These are phyloP conservation scores for Debaryomyces prosopidis DNA, from an alignment of 805 yeast species.

Conservation along the genomic window DNA sequence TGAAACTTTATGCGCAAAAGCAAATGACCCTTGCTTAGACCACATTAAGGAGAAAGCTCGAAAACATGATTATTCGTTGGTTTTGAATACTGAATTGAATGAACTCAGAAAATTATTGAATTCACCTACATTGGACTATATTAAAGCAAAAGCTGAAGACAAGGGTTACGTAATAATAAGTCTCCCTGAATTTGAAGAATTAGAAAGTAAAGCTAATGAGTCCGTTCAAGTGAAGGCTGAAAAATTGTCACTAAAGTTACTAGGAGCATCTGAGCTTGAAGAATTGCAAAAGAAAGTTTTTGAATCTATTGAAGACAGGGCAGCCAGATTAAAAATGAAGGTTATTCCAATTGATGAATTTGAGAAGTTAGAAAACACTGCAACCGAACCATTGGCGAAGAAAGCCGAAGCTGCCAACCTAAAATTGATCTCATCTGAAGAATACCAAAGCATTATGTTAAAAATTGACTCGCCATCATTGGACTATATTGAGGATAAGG, in stretches of 20 bases:
- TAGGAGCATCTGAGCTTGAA: conserved; percentile 11
- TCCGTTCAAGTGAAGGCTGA: conserved; percentile 6
- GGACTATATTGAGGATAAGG: conserved; percentile 23
- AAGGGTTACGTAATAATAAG: not conserved
- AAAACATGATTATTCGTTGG: conserved; percentile 13
- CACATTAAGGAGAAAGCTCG: conserved; percentile 20
- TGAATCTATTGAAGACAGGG: conserved; percentile 8
- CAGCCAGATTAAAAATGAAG: not conserved
- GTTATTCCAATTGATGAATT: conserved; percentile 10
- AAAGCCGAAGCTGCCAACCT: conserved; percentile 7
- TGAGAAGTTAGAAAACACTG: conserved; percentile 9
- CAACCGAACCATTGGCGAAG: conserved; percentile 10
- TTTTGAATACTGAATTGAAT: conserved; percentile 14
- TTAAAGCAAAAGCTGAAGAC: conserved; percentile 18
- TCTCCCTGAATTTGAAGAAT: not conserved
- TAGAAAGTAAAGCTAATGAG: conserved; percentile 6
- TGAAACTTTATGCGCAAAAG: conserved; percentile 1
- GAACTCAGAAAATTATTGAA: conserved; percentile 11
- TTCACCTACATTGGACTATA: conserved; percentile 26
- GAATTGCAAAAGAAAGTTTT: conserved; percentile 5
- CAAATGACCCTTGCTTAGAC: conserved; percentile 22
- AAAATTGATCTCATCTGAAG: conserved; percentile 12
- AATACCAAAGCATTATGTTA: conserved; percentile 21
- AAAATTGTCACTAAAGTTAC: not conserved
- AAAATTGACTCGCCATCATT: conserved; percentile 17